Evolutionary conservation across 192 early-diverging fungal species (phyloP).

Genomic region (Coemansia sp.): DNA sequence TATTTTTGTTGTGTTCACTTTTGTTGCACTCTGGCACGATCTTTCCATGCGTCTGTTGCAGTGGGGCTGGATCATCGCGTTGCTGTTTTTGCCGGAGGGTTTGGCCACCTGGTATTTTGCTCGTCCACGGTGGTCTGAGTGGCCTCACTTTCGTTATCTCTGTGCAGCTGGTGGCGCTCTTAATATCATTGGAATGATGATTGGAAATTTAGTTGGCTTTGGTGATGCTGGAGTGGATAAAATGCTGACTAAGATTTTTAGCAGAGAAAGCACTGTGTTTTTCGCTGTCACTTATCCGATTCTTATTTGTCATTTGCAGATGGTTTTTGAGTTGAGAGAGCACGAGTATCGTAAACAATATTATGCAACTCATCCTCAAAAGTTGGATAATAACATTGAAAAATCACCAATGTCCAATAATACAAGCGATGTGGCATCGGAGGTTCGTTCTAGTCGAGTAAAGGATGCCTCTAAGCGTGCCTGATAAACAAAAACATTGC

Average conservation of each 20-base stretch:
- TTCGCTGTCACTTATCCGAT: conserved; percentile 53
- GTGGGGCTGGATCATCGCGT: conserved; percentile 88
- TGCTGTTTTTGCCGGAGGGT: conserved; percentile 86
- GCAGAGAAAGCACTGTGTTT: conserved; percentile 46
- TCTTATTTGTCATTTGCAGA: conserved; percentile 66
- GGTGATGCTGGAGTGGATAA: conserved; percentile 81
- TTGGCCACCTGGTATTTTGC: conserved; percentile 57
- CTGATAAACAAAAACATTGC: conserved; percentile 1
- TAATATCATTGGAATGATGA: conserved; percentile 94
- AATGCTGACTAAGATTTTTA: conserved; percentile 67
- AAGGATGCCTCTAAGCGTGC: not conserved
- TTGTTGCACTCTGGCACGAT: conserved; percentile 98
- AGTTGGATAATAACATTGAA: not conserved
- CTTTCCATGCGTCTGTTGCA: conserved; percentile 77
- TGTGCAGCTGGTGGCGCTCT: conserved; percentile 77
- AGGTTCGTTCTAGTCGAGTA: not conserved
- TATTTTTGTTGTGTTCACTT: conserved; percentile 87
- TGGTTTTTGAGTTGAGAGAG: conserved; percentile 82
- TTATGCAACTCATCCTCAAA: not conserved
- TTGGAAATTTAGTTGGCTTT: conserved; percentile 95
- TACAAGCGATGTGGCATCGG: not conserved
- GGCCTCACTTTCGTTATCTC: conserved; percentile 69
- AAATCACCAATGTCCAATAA: not conserved
- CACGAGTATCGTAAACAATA: conserved; percentile 60
- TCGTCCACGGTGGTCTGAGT: conserved; percentile 26